Evolutionary conservation across 148 eudicot species (phyloP).

Genomic region (Silene latifolia): DNA sequence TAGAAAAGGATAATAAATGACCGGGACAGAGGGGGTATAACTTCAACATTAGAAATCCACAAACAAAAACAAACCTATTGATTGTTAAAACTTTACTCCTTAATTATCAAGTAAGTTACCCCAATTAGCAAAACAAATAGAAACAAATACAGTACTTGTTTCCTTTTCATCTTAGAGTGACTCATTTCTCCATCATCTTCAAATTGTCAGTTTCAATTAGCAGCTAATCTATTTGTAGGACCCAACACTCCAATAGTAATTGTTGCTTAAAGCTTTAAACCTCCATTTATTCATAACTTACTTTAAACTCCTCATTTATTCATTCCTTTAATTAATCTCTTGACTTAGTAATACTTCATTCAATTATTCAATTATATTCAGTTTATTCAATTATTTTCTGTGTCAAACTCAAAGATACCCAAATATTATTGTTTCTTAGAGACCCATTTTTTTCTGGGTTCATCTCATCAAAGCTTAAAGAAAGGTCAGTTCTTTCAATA

Average conservation of each 20-base stretch:
- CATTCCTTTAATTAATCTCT: not conserved
- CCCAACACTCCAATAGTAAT: not conserved
- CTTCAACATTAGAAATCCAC: no score
- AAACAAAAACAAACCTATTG: no score
- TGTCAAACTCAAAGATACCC: not conserved
- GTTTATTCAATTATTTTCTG: not conserved
- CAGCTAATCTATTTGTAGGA: not conserved
- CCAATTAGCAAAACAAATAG: no score
- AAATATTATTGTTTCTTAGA: not conserved
- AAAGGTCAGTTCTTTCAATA: not conserved
- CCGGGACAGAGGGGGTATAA: no score
- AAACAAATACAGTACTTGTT: no score
- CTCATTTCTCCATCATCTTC: not conserved
- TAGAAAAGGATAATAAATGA: no score
- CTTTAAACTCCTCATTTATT: not conserved
- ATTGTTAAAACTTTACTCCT: no score
- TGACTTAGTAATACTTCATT: not conserved
- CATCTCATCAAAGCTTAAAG: slow-evolving; percentile 2
- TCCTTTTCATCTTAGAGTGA: not conserved
- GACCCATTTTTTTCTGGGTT: not conserved
- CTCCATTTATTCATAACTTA: not conserved
- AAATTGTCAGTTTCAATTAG: not conserved
- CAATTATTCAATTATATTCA: not conserved
- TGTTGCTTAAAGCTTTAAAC: not conserved
- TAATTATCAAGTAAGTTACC: no score